Percentiles rank a stretch among this genome's conserved stretches.
These are phyloP conservation scores for Aschersonia sp. DNA, from an alignment of 2,329 filamentous ascomycete genomes.

Conservation along the genomic window DNA sequence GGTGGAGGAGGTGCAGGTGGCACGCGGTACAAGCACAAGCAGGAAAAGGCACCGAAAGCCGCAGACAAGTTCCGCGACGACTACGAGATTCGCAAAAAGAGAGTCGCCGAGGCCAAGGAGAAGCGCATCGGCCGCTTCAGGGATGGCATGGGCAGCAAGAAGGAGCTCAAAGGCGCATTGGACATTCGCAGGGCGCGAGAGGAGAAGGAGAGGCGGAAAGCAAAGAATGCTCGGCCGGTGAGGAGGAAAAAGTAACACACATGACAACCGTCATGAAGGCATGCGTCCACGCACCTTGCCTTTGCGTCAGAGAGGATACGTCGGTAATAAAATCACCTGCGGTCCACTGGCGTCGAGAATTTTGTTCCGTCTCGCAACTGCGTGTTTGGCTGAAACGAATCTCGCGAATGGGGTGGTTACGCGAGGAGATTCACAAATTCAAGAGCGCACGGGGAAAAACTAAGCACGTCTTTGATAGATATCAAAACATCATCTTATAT, in stretches of 20 bases:
- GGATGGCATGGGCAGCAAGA: constrained; percentile 57
- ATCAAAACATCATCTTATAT: no score
- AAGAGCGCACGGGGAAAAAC: no score
- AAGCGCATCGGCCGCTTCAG: constrained; percentile 62
- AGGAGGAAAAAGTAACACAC: constrained; percentile 40
- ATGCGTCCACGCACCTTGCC: no score
- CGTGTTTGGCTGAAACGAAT: no score
- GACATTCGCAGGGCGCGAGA: constrained; percentile 76
- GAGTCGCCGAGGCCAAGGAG: constrained; percentile 74
- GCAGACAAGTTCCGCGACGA: constrained; percentile 88
- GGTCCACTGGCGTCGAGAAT: no score
- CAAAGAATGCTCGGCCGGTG: constrained; percentile 77
- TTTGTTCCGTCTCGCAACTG: no score
- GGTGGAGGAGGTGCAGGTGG: constrained; percentile 9
- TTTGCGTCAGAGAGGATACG: no score
- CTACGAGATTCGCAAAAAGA: constrained; percentile 81
- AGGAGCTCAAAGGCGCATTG: constrained; percentile 66
- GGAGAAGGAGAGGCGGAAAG: constrained; percentile 58
- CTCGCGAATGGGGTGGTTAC: no score
- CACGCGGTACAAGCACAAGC: constrained; percentile 66
- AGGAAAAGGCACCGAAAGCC: constrained; percentile 77
- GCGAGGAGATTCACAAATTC: no score
- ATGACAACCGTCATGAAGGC: not conserved
- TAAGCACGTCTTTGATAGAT: no score
- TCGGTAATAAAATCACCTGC: no score